A percentile compares a stretch with the other conserved stretches of the same genome.
Conservation (phyloP, 2,329 filamentous ascomycete species). For the Calonectria pseudoturangicola region DNA sequence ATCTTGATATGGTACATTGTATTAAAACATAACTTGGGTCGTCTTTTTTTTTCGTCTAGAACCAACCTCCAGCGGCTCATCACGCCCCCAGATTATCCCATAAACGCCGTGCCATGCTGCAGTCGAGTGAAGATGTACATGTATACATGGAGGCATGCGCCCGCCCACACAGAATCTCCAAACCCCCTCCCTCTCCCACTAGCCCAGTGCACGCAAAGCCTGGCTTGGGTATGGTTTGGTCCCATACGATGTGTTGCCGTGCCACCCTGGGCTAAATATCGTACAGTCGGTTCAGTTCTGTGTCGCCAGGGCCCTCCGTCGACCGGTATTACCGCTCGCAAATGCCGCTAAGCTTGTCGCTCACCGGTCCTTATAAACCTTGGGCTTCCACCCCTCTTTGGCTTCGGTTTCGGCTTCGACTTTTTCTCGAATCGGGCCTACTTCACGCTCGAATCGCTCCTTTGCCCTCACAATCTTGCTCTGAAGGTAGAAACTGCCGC, state of each 20-base stretch:
- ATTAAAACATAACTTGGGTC: conserved; percentile 55
- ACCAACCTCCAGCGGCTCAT: conserved; percentile 56
- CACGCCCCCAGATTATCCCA: conserved; percentile 55
- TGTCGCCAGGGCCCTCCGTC: conserved; percentile 21
- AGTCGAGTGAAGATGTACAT: conserved; percentile 73
- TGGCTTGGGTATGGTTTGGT: neutral
- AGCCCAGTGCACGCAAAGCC: conserved; percentile 27
- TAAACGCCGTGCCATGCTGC: conserved; percentile 72
- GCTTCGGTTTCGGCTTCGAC: conserved; percentile 85
- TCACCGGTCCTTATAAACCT: conserved; percentile 91
- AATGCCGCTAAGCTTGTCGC: conserved; percentile 5
- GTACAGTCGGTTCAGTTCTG: conserved; percentile 44
- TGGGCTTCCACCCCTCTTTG: conserved; percentile 93
- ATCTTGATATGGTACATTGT: conserved; percentile 54
- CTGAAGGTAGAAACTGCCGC: conserved; percentile 98
- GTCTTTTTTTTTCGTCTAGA: conserved; percentile 57
- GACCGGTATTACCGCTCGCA: conserved; percentile 3
- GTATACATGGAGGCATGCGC: conserved; percentile 57
- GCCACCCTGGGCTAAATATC: conserved; percentile 43
- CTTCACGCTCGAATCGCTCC: conserved; percentile 92
- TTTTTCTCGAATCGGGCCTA: conserved; percentile 82
- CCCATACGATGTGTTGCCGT: conserved; percentile 7
- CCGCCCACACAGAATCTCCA: conserved; percentile 40
- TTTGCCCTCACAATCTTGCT: conserved; percentile 95
- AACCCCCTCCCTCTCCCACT: conserved; percentile 42